Evolutionary conservation across 2,329 filamentous ascomycete species (phyloP).

Genomic region (Aspergillus carbonarius): DNA sequence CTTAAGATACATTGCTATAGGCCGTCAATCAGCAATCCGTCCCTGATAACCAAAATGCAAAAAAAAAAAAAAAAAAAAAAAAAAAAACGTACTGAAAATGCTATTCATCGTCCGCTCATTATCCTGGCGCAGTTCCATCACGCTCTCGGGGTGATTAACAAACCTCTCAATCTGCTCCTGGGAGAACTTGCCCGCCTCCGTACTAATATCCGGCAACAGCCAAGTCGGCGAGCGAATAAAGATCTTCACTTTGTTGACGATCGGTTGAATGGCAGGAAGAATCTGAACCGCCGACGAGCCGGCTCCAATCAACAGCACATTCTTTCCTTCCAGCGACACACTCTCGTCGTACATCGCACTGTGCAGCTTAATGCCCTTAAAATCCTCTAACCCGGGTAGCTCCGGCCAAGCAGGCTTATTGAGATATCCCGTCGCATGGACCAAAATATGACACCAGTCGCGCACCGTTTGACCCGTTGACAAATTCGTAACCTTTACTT

Average conservation of each 20-base stretch:
- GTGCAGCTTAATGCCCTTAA: neutral
- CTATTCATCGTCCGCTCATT: neutral
- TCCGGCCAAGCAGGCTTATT: conserved; percentile 9
- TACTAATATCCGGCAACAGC: neutral
- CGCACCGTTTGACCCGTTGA: neutral
- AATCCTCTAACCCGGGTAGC: conserved; percentile 17
- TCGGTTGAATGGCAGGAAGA: conserved; percentile 16
- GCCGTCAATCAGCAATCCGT: neutral
- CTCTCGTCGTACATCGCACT: neutral
- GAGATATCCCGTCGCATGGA: neutral
- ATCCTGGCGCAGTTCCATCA: neutral
- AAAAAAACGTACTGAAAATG: neutral
- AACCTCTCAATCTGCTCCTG: neutral
- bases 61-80: too few species aligned
- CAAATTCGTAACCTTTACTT: conserved; percentile 1
- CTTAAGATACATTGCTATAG: neutral
- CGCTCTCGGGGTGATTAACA: neutral
- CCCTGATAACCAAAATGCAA: neutral
- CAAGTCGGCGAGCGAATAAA: neutral
- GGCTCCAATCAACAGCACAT: conserved; percentile 29
- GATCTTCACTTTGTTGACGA: neutral
- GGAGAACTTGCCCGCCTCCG: neutral
- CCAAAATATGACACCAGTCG: neutral
- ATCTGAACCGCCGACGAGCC: conserved; percentile 34
- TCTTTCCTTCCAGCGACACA: neutral